Evolutionary conservation across 306 rosid species (phyloP), one percentile per base, ranked within the genome.

Genomic region (Pterocarpus macrocarpus): DNA sequence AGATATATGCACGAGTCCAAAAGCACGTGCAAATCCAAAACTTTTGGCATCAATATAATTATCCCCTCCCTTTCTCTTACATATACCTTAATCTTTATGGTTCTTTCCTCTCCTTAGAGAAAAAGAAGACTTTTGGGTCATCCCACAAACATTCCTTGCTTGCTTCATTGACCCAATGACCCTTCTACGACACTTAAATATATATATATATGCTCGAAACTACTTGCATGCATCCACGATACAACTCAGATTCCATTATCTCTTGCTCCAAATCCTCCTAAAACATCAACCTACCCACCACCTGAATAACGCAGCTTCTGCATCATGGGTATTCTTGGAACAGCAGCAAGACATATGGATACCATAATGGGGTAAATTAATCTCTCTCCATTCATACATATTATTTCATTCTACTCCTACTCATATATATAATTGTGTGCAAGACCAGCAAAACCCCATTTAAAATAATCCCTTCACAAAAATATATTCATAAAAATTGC

Each of bases 281-380:
- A 14, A 65, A 64, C 68, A 65, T 45, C 12, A 39, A 63, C 59
- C 16, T 72, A 2, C 11, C 10, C 30, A 32, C 36, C 62, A 15
- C 72, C 69, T 56, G 59, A 70, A 41, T 44, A 70, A 64, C 28
- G 0, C 55, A 69, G 44, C 52, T 45, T 50, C 72, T 73, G 64
- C 78, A 53, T 82, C 67, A 94, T 94, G 99, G 97, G 97, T 74
- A 71, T 90, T 80, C 86, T 90, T 69, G 94, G 87, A 77, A 76
- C 91, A 66, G 65, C 93, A 14, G 91, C 92, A 12, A 95, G 91
- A 82, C 80, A 90, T 83, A 82, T 95, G 80, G 97, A 95, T 84
- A 41, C 97, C 2, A 6, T 92, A 38, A 68, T 90, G 75, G 97
- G 97, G 99, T 95, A 87, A 53, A 36, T 12, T 7, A n/a, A 62